Evolutionary conservation across 371 early-diverging fungal species (phyloP).

Genomic region (Nematocida ausubeli): DNA sequence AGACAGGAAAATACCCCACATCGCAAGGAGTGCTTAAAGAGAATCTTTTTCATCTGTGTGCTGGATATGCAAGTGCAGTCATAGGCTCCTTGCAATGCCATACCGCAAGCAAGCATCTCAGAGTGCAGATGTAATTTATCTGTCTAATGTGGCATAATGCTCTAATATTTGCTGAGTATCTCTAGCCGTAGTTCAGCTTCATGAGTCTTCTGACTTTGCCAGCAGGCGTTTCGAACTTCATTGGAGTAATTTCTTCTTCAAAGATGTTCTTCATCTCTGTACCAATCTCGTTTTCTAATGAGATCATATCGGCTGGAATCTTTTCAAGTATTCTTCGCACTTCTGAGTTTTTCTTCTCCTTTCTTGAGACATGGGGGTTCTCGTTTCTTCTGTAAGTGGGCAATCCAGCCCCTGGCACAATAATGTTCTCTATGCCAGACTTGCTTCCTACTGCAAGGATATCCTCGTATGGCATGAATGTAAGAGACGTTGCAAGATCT

Average conservation of each 20-base stretch:
- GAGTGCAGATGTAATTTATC: no score
- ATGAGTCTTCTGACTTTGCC: conserved; percentile 52
- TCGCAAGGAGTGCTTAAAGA: no score
- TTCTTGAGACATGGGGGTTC: conserved; percentile 17
- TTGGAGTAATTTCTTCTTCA: conserved; percentile 36
- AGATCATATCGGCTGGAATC: conserved; percentile 50
- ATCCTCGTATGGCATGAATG: conserved; percentile 92
- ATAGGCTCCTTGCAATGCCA: no score
- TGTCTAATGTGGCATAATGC: no score
- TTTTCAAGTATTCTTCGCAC: conserved; percentile 48
- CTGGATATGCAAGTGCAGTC: no score
- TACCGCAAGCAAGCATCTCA: no score
- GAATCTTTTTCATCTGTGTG: no score
- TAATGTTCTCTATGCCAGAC: conserved; percentile 75
- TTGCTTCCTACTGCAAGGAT: conserved; percentile 82
- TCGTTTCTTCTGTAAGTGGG: conserved; percentile 21
- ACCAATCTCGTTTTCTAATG: conserved; percentile 38
- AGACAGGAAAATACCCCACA: no score
- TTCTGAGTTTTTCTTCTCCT: conserved; percentile 27
- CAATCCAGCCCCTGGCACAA: conserved; percentile 75
- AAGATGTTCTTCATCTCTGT: conserved; percentile 34
- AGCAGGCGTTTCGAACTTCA: conserved; percentile 51
- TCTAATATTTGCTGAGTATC: no score
- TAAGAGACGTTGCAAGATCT: conserved; percentile 70
- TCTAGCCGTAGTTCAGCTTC: conserved; percentile 37